phyloP scores from a whole-genome alignment of 1,284 basidiomycete genomes.

The Phellinidium pouzarii region DNA sequence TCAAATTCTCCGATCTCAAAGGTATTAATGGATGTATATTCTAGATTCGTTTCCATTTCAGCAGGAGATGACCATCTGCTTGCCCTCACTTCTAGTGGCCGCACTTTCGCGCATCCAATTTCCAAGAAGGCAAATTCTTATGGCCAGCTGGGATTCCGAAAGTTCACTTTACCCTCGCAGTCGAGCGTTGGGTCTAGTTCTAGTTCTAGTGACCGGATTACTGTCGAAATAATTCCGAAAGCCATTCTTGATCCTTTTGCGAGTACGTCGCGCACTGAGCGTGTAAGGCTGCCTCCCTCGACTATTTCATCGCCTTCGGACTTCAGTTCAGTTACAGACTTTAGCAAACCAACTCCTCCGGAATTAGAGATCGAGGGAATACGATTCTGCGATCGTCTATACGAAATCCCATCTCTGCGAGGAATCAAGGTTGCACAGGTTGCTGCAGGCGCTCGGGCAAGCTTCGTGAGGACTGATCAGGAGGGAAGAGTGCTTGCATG shows the following conservation, averaged over 20 bases:
- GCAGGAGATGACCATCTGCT: slow-evolving; percentile 80
- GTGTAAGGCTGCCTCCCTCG: slow-evolving; percentile 25
- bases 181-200: slow-evolving; percentile 22
- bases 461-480: slow-evolving; percentile 58
- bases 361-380: slow-evolving; percentile 45
- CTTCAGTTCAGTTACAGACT: slow-evolving; percentile 17
- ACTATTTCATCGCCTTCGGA: slow-evolving; percentile 22
- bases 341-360: slow-evolving; percentile 17
- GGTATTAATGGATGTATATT: not conserved
- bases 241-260: slow-evolving; percentile 46
- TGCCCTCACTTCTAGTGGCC: slow-evolving; percentile 76
- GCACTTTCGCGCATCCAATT: slow-evolving; percentile 77
- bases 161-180: slow-evolving; percentile 44
- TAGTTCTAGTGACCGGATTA: slow-evolving; percentile 29
- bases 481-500: slow-evolving; percentile 81
- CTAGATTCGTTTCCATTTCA: slow-evolving; percentile 66
- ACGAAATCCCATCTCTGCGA: slow-evolving; percentile 74
- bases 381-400: slow-evolving; percentile 67
- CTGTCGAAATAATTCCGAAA: slow-evolving; percentile 58
- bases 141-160: slow-evolving; percentile 80
- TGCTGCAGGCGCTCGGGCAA: slow-evolving; percentile 68
- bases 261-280: slow-evolving; percentile 34
- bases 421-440: slow-evolving; percentile 63
- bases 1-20: slow-evolving; percentile 41
- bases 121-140: slow-evolving; percentile 74